Evolutionary conservation across 495 filamentous ascomycete species (phyloP).

Genomic region (Penicillium pulvis): DNA sequence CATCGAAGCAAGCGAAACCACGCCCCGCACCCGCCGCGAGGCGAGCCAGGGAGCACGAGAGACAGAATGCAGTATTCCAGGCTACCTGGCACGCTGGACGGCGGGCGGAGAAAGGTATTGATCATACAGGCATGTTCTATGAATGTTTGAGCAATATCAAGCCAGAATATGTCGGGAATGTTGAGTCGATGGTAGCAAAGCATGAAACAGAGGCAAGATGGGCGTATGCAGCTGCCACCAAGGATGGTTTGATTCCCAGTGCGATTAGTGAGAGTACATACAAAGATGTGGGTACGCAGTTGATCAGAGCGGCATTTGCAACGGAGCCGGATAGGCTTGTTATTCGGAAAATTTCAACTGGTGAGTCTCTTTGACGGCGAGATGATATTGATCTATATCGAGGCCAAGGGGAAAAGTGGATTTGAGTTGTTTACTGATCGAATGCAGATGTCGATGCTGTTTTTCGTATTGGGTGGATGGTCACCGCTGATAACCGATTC

Average conservation of each 20-base stretch:
- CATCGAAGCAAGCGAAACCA: neutral
- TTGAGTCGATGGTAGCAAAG: neutral
- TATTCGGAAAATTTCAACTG: constrained; percentile 27
- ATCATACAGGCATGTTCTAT: neutral
- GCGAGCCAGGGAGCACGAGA: neutral
- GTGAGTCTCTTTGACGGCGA: constrained; percentile 16
- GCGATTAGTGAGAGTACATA: constrained; percentile 23
- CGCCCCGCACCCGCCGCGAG: constrained; percentile 5
- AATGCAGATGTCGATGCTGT: constrained; percentile 32
- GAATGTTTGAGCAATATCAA: neutral
- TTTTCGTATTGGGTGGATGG: constrained; percentile 27
- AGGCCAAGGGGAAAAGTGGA: neutral
- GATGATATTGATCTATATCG: neutral
- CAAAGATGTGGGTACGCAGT: constrained; percentile 15
- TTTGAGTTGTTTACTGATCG: neutral
- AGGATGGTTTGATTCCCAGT: constrained; percentile 6
- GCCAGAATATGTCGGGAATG: neutral
- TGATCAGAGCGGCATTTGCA: constrained; percentile 19
- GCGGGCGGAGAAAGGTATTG: neutral
- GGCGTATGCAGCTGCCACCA: constrained; percentile 9
- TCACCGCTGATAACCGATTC: neutral
- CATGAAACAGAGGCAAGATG: neutral
- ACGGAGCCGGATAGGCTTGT: constrained; percentile 11
- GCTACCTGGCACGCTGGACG: neutral
- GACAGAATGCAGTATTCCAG: neutral